Conservation (phyloP, 2,329 filamentous ascomycete genomes). For the Venturia carpophila region DNA sequence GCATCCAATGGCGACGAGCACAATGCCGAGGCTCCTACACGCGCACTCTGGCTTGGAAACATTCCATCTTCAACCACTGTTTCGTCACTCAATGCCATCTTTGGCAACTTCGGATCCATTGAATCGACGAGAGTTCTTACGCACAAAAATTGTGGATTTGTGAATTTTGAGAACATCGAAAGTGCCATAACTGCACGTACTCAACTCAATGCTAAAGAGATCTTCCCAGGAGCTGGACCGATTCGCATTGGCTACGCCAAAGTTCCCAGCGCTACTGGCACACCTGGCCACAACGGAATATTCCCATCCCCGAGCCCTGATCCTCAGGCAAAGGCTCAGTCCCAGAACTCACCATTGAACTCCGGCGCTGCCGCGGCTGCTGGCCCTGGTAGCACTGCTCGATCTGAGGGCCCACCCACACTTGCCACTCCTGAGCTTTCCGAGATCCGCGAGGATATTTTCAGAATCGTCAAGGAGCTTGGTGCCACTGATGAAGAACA, state of each 20-base stretch:
- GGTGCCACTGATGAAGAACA: conserved; percentile 76
- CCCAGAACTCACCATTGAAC: conserved; percentile 29
- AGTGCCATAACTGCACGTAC: conserved; percentile 85
- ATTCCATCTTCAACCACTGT: conserved; percentile 96
- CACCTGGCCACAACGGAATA: conserved; percentile 79
- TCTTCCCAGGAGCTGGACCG: conserved; percentile 91
- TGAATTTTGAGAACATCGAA: conserved; percentile 90
- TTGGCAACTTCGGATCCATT: conserved; percentile 85
- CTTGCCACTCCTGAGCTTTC: conserved; percentile 63
- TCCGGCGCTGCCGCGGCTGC: conserved; percentile 32
- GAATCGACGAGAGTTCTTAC: conserved; percentile 88
- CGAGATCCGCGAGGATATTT: conserved; percentile 75
- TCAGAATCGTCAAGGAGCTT: conserved; percentile 80
- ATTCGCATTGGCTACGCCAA: conserved; percentile 97
- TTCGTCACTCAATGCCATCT: conserved; percentile 89
- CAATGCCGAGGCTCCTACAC: conserved; percentile 79
- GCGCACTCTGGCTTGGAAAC: conserved; percentile 92
- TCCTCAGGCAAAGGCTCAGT: conserved; percentile 49
- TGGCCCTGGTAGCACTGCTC: conserved; percentile 38
- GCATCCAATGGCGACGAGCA: conserved; percentile 57
- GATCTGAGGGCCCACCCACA: conserved; percentile 30
- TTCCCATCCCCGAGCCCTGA: conserved; percentile 89
- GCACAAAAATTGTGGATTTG: conserved; percentile 98
- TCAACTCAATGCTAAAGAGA: conserved; percentile 90
- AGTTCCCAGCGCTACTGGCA: conserved; percentile 79